Percentiles rank a stretch among this genome's conserved stretches.
Evolutionary conservation across 2,329 filamentous ascomycete species (phyloP).

Genomic region (Ascochyta pisi): DNA sequence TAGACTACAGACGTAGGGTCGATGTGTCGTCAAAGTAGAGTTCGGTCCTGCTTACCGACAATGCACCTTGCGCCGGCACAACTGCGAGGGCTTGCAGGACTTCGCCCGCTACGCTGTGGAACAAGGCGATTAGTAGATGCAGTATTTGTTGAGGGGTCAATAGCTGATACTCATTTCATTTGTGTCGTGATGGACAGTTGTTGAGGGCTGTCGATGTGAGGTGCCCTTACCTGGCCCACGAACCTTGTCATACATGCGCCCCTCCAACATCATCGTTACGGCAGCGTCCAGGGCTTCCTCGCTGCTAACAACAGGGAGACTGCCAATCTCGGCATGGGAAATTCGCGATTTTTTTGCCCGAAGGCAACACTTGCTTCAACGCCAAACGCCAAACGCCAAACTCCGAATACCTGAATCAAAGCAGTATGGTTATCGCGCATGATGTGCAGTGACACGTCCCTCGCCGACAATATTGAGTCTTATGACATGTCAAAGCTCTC

Average conservation of each 20-base stretch:
- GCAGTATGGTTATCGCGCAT: not conserved
- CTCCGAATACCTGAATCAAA: not conserved
- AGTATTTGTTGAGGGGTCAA: conserved; percentile 11
- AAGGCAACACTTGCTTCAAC: not conserved
- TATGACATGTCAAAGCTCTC: not conserved
- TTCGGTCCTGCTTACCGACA: conserved; percentile 4
- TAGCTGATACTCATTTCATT: conserved; percentile 9
- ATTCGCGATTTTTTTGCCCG: not conserved
- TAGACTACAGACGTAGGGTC: not conserved
- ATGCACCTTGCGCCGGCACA: conserved; percentile 8
- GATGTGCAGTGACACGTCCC: not conserved
- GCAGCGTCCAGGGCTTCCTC: not conserved
- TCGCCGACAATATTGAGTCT: not conserved
- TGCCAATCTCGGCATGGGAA: not conserved
- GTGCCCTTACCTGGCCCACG: conserved; percentile 11
- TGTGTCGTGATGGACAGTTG: conserved; percentile 2
- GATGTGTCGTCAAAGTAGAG: conserved; percentile 11
- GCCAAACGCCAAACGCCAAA: not conserved
- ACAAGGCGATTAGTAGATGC: not conserved
- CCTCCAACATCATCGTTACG: conserved; percentile 2
- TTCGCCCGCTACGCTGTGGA: conserved; percentile 4
- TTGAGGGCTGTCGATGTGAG: conserved; percentile 2
- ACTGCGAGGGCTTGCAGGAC: conserved; percentile 10
- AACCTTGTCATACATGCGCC: conserved; percentile 7
- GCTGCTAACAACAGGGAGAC: conserved; percentile 13